These are phyloP conservation scores for Kregervanrija delftensis DNA, from an alignment of 805 yeast species.

Conservation along the genomic window DNA sequence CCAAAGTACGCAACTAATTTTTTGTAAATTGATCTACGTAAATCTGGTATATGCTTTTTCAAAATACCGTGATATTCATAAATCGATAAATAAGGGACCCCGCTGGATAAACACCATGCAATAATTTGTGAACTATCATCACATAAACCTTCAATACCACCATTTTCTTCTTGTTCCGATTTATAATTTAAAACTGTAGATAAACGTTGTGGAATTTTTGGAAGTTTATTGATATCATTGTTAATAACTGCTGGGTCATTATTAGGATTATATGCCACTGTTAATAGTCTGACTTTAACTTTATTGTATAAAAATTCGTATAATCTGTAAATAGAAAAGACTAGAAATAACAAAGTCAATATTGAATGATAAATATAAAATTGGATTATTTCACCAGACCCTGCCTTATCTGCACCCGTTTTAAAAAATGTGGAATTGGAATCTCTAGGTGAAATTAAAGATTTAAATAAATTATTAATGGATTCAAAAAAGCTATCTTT, in stretches of 20 bases:
- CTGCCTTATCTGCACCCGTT: conserved; percentile 4
- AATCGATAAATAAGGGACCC: conserved; percentile 61
- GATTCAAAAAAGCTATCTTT: conserved; percentile 14
- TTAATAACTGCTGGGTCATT: conserved; percentile 81
- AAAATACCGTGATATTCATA: conserved; percentile 76
- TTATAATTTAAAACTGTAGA: conserved; percentile 71
- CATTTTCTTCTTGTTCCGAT: conserved; percentile 78
- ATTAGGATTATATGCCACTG: conserved; percentile 59
- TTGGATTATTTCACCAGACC: conserved; percentile 6
- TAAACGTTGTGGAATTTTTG: conserved; percentile 71
- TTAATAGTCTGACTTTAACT: conserved; percentile 48
- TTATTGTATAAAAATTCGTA: conserved; percentile 46
- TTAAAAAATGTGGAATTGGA: conserved; percentile 3
- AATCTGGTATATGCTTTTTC: conserved; percentile 45
- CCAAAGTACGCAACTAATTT: conserved; percentile 72
- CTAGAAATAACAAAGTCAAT: conserved; percentile 44
- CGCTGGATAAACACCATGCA: conserved; percentile 90
- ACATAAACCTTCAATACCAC: conserved; percentile 78
- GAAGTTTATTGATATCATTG: conserved; percentile 65
- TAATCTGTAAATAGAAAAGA: conserved; percentile 50
- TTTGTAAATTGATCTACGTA: conserved; percentile 48
- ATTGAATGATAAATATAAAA: conserved; percentile 40
- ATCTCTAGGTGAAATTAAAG: conserved; percentile 15
- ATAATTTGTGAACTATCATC: conserved; percentile 69
- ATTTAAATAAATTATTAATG: conserved; percentile 14